These are phyloP conservation scores for Citrus mangshanensis DNA, from an alignment of 345 rosid species.

Conservation along the genomic window DNA sequence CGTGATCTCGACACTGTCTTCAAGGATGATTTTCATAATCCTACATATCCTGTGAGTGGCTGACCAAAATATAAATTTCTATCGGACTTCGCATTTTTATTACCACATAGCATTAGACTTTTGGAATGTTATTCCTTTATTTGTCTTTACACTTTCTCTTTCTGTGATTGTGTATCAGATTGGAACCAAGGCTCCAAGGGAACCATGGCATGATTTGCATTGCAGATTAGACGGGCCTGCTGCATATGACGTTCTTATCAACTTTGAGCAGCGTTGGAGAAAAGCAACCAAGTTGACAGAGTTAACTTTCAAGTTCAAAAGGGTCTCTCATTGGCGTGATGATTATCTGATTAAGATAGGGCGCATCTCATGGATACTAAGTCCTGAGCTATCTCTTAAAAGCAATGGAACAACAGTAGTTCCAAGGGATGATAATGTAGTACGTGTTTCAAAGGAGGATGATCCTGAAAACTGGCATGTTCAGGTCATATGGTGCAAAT, in stretches of 20 bases:
- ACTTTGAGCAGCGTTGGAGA: conserved; percentile 98
- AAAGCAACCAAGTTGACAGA: conserved; percentile 80
- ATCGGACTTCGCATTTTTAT: neutral
- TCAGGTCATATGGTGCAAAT: conserved; percentile 49
- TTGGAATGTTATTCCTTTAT: neutral
- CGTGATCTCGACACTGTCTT: conserved; percentile 62
- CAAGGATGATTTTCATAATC: conserved; percentile 82
- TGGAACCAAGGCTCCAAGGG: conserved; percentile 77
- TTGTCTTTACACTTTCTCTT: neutral
- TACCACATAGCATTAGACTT: neutral
- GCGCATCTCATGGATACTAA: conserved; percentile 90
- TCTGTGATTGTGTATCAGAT: conserved; percentile 32
- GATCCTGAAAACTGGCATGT: conserved; percentile 79
- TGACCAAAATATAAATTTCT: neutral
- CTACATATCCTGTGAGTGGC: conserved; percentile 76
- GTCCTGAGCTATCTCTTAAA: conserved; percentile 41
- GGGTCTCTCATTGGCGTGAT: conserved; percentile 64
- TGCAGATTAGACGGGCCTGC: conserved; percentile 92
- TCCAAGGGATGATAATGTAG: conserved; percentile 50
- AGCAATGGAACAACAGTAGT: conserved; percentile 41
- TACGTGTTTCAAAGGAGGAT: conserved; percentile 51
- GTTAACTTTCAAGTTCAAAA: conserved; percentile 56
- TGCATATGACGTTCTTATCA: conserved; percentile 88
- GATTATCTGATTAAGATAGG: conserved; percentile 79
- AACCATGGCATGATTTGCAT: conserved; percentile 98